Evolutionary conservation across 2,329 filamentous ascomycete genomes (phyloP), one percentile per base, ranked within the genome.

Genomic region (Penicillium sp.): DNA sequence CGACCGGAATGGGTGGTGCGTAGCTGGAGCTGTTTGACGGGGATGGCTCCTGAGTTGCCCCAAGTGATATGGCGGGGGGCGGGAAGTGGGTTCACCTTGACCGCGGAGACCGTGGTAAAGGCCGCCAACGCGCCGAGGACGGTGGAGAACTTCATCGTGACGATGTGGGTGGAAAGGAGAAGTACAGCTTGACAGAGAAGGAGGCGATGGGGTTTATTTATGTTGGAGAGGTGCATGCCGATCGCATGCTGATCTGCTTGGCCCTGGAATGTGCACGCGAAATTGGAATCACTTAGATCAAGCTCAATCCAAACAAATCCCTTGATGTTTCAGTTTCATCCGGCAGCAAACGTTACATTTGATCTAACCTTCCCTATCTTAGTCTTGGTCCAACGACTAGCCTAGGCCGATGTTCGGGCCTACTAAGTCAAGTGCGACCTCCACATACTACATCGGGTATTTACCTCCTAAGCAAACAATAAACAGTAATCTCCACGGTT

Each of bases 21-120:
- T 43, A 80, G 66, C 3, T 62, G 57, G 18, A 81, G 63, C 30
- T 66, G 52, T 13, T 65, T 61, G 16, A 82, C 66, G 25, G 68
- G 58, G 54, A 76, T 76, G 30, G 79, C 73, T n/a, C 79, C 80
- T 2, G 77, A 76, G 13, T 69, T 69, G 14, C 78, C 79, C 79
- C 79, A 82, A 47, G 73, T 74, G 59, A 82, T 81, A 51, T 72
- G 73, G 48, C 74, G 73, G 6, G 80, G 80, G 41, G 79, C 79
- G 43, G 80, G 79, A 38, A 82, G 73, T 50, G 80, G 80, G 57
- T 82, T 81, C 51, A 78, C 79, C 36, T 69, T 68, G 47, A 82
- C 77, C 27, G 77, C 77, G 35, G 71, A 65, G 47, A 69, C 73
- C 27, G 68, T 58, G 36, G 69, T 68, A 54, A 75, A 66, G 50